Base-by-base conservation (phyloP, 129 eudicot genomes). In the Sambucus nigra region DNA sequence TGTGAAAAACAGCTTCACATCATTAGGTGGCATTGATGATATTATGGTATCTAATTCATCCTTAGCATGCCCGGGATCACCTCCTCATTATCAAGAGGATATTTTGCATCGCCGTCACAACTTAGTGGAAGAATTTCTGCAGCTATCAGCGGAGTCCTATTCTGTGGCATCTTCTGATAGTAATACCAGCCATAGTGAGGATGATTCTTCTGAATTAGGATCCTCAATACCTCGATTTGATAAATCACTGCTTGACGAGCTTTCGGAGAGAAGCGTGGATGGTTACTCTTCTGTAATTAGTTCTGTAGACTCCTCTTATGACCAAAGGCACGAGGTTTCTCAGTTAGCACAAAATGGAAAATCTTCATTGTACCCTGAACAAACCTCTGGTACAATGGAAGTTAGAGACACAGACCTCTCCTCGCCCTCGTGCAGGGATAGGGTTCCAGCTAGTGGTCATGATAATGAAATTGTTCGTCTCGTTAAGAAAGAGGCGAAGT, bases 31-130 rank as follows among this genome's bases (percentile, higher is more conserved):
- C 17, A 62, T 64, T 41, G 61, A 67, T 71, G 77, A 78, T 60
- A 51, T 60, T 26, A 59, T 48, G 15, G 76, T 47, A 48, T 59
- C 77, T 1, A 58, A 47, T 44, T 76, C 87, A 29, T 76, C 81
- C 22, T 74, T 76, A 31, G 69, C 42, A 31, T 61, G 51, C 68
- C 70, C 80, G 46, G 71, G 80, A 28, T 76, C 95, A 65, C 94
- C 97, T 23, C 95, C 97, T 69, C 92, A 84, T 50, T 88, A 81
- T 76, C 76, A 81, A 65, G 88, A 75, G 51, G 97, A 81, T 50
- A 84, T 88, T 66, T 66, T 88, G 55, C 84, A 80, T 40, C 92
- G 95, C 2, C 95, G 94, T 17, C 92, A 81, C 22, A 67, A 77
- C 49, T 58, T 88, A 51, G 97, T 84, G 62, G 95, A 88, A 61